A percentile compares a stretch with the other conserved stretches of the same genome.
Evolutionary conservation across 2,329 filamentous ascomycete genomes (phyloP).

Genomic region (Aspergillus phoenicis): DNA sequence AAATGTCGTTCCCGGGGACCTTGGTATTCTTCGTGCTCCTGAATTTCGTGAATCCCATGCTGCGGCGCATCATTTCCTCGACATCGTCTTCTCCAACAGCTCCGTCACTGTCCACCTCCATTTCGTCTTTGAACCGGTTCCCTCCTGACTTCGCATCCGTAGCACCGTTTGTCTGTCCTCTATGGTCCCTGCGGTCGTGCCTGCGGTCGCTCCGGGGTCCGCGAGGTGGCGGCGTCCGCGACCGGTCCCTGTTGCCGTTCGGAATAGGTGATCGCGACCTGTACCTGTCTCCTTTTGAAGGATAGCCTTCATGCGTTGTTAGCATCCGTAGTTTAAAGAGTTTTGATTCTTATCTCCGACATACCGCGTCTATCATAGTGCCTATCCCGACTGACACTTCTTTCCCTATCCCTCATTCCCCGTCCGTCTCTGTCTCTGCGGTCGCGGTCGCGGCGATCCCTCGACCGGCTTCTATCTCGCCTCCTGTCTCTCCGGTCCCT

Average conservation of each 20-base stretch:
- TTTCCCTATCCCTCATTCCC: conserved; percentile 43
- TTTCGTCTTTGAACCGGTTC: conserved; percentile 34
- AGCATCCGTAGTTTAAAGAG: not conserved
- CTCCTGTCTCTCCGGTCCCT: conserved; percentile 44
- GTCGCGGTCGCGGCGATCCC: conserved; percentile 42
- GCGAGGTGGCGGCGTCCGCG: conserved; percentile 43
- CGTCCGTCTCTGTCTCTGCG: conserved; percentile 40
- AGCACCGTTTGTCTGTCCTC: conserved; percentile 29
- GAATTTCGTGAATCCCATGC: conserved; percentile 91
- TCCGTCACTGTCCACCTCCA: conserved; percentile 50
- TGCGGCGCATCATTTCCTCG: conserved; percentile 72
- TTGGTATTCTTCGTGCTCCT: conserved; percentile 86
- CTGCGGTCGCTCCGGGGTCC: conserved; percentile 36
- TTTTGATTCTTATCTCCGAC: not conserved
- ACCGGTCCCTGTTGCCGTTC: conserved; percentile 40
- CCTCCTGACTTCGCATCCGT: conserved; percentile 22
- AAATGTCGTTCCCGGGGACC: conserved; percentile 82
- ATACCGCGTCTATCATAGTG: conserved; percentile 45
- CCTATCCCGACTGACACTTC: conserved; percentile 43
- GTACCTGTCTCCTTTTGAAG: conserved; percentile 36
- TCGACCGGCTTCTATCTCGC: conserved; percentile 48
- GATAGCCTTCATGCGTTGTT: conserved; percentile 27
- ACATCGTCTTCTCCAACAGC: conserved; percentile 64
- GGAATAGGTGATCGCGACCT: conserved; percentile 40
- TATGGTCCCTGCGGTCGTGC: conserved; percentile 34